A percentile compares a stretch with the other conserved stretches of the same genome.
Conservation (phyloP, 1,139 yeast species). For the Spencermartinsiella ligniputridi region DNA sequence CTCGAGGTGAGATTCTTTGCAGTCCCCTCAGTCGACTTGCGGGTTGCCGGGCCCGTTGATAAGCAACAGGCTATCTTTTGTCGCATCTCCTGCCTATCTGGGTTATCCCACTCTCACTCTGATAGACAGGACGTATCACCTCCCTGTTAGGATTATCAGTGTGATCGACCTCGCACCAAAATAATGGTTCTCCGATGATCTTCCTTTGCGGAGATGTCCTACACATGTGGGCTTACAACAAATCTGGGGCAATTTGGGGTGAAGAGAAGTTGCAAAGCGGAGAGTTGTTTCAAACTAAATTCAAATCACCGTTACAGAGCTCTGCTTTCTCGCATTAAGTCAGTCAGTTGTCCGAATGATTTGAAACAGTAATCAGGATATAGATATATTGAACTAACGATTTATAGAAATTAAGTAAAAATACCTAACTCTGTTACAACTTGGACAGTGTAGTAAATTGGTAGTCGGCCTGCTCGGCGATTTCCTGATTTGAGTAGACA, state of each 20-base stretch:
- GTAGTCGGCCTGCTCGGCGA: slow-evolving; percentile 6
- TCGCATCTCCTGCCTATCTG: background rate
- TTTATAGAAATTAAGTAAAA: too few relatives aligned
- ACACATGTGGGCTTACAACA: too few relatives aligned
- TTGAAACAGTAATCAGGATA: too few relatives aligned
- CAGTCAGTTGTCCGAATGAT: background rate
- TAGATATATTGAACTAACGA: background rate
- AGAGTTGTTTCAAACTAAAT: too few relatives aligned
- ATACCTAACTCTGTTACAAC: background rate
- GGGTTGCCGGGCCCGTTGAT: background rate
- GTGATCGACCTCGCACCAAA: too few relatives aligned
- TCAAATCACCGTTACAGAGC: background rate
- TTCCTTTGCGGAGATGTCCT: too few relatives aligned
- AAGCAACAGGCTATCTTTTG: background rate
- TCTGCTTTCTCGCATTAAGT: background rate
- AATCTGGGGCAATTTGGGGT: too few relatives aligned
- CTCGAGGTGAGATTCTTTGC: background rate
- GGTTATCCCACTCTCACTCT: background rate
- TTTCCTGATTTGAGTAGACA: slow-evolving; percentile 8
- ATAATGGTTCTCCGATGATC: too few relatives aligned
- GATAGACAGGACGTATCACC: background rate
- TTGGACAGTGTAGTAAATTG: slow-evolving; percentile 1
- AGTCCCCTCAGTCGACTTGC: background rate
- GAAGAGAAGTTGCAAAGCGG: too few relatives aligned
- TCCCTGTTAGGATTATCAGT: background rate